A percentile compares a stretch with the other conserved stretches of the same genome.
These are phyloP conservation scores for Cladosporium sp. DNA, from an alignment of 2,329 filamentous ascomycete genomes.

Conservation along the genomic window DNA sequence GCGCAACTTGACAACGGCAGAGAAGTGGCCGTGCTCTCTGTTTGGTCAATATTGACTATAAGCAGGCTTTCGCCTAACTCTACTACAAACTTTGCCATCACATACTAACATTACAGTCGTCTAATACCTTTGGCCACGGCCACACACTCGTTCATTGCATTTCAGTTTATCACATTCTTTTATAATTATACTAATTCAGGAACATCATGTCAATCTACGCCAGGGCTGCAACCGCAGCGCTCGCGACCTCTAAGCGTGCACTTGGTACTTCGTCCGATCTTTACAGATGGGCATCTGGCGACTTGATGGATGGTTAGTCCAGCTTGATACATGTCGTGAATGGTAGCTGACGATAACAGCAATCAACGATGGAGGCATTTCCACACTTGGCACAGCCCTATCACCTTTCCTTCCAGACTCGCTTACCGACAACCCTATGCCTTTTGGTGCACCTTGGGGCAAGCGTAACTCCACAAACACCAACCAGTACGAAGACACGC, in stretches of 20 bases:
- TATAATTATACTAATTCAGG: constrained; percentile 15
- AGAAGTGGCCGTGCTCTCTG: constrained; percentile 2
- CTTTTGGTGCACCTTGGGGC: constrained; percentile 29
- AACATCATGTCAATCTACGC: constrained; percentile 19
- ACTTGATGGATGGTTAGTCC: neutral
- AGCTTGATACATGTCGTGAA: neutral
- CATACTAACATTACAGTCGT: constrained; percentile 10
- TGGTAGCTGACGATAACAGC: neutral
- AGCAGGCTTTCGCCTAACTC: neutral
- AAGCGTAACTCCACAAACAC: constrained; percentile 17
- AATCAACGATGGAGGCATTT: constrained; percentile 16
- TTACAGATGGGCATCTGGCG: neutral
- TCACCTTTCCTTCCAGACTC: constrained; percentile 18
- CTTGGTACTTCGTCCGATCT: neutral
- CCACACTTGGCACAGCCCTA: constrained; percentile 23
- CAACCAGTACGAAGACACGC: constrained; percentile 25
- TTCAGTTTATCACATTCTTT: constrained; percentile 13
- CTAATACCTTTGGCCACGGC: constrained; percentile 14
- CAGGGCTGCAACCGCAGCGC: constrained; percentile 19
- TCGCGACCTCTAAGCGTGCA: constrained; percentile 13
- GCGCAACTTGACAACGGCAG: constrained; percentile 14
- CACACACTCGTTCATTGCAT: constrained; percentile 16
- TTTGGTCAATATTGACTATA: constrained; percentile 3
- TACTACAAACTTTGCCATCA: constrained; percentile 8
- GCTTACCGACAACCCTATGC: constrained; percentile 25